Conservation (phyloP, 164 flowering plant species). For the Vitis cinerea region DNA sequence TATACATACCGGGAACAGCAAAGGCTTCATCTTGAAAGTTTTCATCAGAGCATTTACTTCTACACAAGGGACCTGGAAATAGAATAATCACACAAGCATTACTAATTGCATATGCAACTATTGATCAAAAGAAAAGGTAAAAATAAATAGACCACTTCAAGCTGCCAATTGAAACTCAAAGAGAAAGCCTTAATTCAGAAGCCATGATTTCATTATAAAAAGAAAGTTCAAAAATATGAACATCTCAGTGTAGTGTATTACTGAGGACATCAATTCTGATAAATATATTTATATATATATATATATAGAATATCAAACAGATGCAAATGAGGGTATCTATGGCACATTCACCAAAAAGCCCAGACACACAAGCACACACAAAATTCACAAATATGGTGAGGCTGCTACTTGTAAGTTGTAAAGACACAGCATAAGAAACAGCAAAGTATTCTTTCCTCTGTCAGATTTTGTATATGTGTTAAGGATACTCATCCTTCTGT, state of each 20-base stretch:
- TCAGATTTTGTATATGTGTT: too few relatives aligned
- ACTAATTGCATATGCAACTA: conserved; percentile 6
- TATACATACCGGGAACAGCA: conserved; percentile 77
- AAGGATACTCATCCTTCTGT: too few relatives aligned
- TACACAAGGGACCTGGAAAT: conserved; percentile 80
- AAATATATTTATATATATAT: too few relatives aligned
- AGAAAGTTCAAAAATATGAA: not conserved
- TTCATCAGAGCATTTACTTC: conserved; percentile 95
- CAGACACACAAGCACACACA: too few relatives aligned
- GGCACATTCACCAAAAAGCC: too few relatives aligned
- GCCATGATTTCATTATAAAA: not conserved
- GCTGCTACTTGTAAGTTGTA: too few relatives aligned
- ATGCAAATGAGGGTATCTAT: too few relatives aligned
- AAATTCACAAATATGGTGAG: too few relatives aligned
- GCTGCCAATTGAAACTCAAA: conserved; percentile 8
- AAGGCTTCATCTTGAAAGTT: conserved; percentile 93
- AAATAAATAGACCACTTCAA: not conserved
- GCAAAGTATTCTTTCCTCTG: too few relatives aligned
- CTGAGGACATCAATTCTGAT: too few relatives aligned
- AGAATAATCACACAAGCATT: conserved; percentile 4
- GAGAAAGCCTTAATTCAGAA: not conserved
- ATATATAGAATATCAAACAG: too few relatives aligned
- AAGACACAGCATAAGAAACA: too few relatives aligned
- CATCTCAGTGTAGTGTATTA: not conserved
- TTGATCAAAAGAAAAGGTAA: not conserved